A percentile compares a stretch with the other conserved stretches of the same genome.
Evolutionary conservation across 345 rosid genomes (phyloP).

Genomic region (Dipteronia dyeriana): DNA sequence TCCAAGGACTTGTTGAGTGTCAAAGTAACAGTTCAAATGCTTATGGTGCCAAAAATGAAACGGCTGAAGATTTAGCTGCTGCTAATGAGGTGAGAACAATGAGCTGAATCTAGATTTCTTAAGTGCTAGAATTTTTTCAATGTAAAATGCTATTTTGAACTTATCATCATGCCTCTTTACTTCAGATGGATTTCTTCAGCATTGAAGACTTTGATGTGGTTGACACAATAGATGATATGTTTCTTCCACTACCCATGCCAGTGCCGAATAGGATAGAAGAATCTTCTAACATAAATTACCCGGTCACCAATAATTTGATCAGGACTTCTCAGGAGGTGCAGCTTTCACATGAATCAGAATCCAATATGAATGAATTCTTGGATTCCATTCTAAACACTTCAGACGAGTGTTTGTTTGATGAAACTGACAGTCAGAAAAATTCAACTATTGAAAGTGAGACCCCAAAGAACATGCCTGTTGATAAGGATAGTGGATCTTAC

Average conservation of each 20-base stretch:
- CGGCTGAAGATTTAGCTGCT: conserved; percentile 15
- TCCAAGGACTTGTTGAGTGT: conserved; percentile 17
- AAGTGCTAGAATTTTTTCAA: background rate
- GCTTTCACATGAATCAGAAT: conserved; percentile 36
- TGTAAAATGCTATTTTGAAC: background rate
- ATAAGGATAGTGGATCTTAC: conserved; percentile 20
- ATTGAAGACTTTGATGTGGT: conserved; percentile 33
- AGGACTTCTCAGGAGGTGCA: conserved; percentile 20
- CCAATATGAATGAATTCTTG: conserved; percentile 38
- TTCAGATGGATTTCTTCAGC: conserved; percentile 29
- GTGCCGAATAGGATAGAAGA: conserved; percentile 42
- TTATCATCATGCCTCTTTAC: conserved; percentile 7
- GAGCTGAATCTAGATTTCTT: background rate
- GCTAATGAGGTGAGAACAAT: conserved; percentile 38
- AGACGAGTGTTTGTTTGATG: conserved; percentile 26
- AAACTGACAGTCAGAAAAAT: conserved; percentile 8
- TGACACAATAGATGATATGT: conserved; percentile 11
- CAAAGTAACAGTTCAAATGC: conserved; percentile 14
- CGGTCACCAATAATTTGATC: conserved; percentile 19
- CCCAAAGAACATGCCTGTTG: conserved; percentile 5
- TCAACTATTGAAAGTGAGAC: conserved; percentile 22
- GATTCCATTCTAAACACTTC: conserved; percentile 42
- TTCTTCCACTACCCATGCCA: conserved; percentile 49
- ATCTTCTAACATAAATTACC: conserved; percentile 31
- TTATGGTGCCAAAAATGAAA: conserved; percentile 21